Percentiles rank a stretch among this genome's conserved stretches.
Evolutionary conservation across 75 land plant genomes (phyloP).

Genomic region (Pseudotsuga menziesii): DNA sequence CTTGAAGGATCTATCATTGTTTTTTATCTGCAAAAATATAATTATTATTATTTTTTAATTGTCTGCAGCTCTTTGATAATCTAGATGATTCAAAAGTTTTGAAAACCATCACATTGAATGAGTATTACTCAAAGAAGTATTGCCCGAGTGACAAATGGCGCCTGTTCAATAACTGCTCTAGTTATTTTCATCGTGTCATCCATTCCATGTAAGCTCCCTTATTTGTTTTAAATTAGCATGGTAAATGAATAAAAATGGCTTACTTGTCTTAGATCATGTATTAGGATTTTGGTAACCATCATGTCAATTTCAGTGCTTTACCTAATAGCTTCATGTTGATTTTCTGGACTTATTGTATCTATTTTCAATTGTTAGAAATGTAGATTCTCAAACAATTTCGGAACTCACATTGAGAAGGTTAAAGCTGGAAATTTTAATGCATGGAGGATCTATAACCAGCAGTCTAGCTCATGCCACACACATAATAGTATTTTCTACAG

Average conservation of each 20-base stretch:
- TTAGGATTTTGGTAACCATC: background rate
- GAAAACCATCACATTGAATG: slow-evolving; percentile 9
- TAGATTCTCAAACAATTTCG: too few relatives aligned
- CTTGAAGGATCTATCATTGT: background rate
- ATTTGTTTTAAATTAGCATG: background rate
- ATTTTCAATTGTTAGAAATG: background rate
- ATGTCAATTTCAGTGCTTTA: background rate
- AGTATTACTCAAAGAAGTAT: slow-evolving; percentile 63
- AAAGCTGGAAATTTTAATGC: slow-evolving; percentile 63
- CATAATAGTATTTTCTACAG: slow-evolving; percentile 43
- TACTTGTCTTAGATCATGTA: background rate
- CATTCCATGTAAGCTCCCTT: slow-evolving; percentile 23
- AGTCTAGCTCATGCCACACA: slow-evolving; percentile 67
- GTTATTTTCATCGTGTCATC: slow-evolving; percentile 49
- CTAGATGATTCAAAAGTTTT: slow-evolving; percentile 18
- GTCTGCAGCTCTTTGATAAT: slow-evolving; percentile 42
- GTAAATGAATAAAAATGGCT: background rate
- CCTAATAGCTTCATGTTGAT: background rate
- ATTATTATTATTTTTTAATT: background rate
- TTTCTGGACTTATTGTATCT: background rate
- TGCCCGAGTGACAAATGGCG: slow-evolving; percentile 48
- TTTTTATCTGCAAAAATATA: background rate
- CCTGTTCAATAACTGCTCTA: slow-evolving; percentile 54
- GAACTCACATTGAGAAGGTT: slow-evolving; percentile 59
- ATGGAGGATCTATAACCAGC: slow-evolving; percentile 57